These are phyloP conservation scores for Cyclotella baltica DNA, from an alignment of 108 stramenopile genomes.

Conservation along the genomic window DNA sequence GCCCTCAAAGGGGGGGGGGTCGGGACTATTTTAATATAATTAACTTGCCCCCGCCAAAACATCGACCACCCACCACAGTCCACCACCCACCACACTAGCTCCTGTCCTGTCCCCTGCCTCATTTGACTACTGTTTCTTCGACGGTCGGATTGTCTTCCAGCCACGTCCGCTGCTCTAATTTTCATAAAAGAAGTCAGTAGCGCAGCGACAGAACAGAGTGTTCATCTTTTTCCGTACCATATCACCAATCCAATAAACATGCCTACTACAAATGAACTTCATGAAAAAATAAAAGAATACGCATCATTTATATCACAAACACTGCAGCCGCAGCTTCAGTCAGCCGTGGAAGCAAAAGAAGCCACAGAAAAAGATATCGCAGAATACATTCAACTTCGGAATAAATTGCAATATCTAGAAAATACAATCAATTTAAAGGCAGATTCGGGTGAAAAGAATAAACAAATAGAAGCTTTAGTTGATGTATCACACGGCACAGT, in stretches of 20 bases:
- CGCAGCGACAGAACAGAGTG: too few relatives aligned
- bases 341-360: conserved; percentile 45
- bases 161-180: too few relatives aligned
- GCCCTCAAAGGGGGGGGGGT: too few relatives aligned
- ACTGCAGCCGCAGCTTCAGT: conserved; percentile 53
- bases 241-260: not conserved
- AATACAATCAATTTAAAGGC: not conserved
- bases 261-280: conserved; percentile 23
- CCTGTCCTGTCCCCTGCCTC: too few relatives aligned
- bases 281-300: conserved; percentile 46
- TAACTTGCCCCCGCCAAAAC: too few relatives aligned
- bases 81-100: too few relatives aligned
- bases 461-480: conserved; percentile 34
- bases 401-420: conserved; percentile 29
- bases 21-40: too few relatives aligned
- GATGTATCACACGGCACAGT: conserved; percentile 64
- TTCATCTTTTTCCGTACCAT: not conserved
- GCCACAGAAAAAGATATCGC: conserved; percentile 51
- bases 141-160: too few relatives aligned
- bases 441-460: not conserved
- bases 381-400: conserved; percentile 45
- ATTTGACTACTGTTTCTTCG: too few relatives aligned
- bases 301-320: conserved; percentile 46
- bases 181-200: too few relatives aligned
- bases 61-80: too few relatives aligned